Evolutionary conservation across 2,329 filamentous ascomycete species (phyloP).

Genomic region (Leptographium procerum): DNA sequence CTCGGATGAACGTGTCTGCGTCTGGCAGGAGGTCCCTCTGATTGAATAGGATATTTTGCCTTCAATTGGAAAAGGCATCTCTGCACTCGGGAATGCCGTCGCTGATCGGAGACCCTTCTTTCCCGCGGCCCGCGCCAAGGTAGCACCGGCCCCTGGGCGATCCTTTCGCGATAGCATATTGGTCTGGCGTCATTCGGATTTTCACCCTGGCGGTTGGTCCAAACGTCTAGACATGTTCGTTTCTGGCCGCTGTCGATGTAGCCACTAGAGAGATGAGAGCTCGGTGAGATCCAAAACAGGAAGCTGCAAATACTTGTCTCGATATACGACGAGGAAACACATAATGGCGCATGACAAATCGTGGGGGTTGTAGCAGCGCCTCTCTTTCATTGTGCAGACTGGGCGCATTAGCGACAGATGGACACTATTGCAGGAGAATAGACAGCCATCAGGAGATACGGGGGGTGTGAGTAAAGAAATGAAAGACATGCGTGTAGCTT

Average conservation of each 20-base stretch:
- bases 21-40: no score
- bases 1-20: no score
- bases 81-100: no score
- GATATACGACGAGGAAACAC: background rate
- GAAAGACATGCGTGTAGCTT: no score
- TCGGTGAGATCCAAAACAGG: background rate
- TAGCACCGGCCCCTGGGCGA: no score
- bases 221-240: background rate
- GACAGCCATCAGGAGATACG: no score
- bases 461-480: background rate
- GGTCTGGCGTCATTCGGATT: no score
- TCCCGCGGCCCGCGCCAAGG: no score
- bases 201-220: background rate
- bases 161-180: no score
- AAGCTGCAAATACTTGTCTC: background rate
- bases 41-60: no score
- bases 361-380: background rate
- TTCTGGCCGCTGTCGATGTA: background rate
- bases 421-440: background rate
- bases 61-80: no score
- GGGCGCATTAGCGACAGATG: background rate
- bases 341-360: background rate
- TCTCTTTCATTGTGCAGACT: background rate
- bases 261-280: background rate
- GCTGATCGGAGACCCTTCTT: no score